These are phyloP conservation scores for Alternaria metachromatica DNA, from an alignment of 2,329 filamentous ascomycete species.

Conservation along the genomic window DNA sequence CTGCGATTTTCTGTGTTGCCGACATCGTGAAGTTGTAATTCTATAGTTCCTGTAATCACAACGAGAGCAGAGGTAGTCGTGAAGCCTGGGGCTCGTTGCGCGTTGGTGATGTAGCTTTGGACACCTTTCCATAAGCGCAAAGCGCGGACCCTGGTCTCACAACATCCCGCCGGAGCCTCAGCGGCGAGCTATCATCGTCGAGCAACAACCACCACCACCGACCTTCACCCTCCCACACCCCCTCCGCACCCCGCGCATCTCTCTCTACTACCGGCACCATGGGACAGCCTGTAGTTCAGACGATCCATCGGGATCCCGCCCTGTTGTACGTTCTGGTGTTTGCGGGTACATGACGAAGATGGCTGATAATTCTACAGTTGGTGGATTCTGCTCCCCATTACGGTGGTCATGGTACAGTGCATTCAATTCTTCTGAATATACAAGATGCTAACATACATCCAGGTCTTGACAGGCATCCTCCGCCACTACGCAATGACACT, in stretches of 20 bases:
- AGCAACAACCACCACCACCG: slow-evolving; percentile 21
- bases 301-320: slow-evolving; percentile 97
- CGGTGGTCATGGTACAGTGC: slow-evolving; percentile 82
- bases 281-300: slow-evolving; percentile 86
- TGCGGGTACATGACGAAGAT: neutral
- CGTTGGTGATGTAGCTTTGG: slow-evolving; percentile 23
- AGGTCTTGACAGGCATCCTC: slow-evolving; percentile 91
- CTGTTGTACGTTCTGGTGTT: slow-evolving; percentile 74
- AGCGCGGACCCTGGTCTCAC: slow-evolving; percentile 39
- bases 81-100: slow-evolving; percentile 13
- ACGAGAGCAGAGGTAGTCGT: neutral
- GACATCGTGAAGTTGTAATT: slow-evolving; percentile 36
- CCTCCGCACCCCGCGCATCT: slow-evolving; percentile 18
- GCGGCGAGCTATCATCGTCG: slow-evolving; percentile 30
- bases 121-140: slow-evolving; percentile 45
- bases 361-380: slow-evolving; percentile 67
- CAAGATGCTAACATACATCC: slow-evolving; percentile 18
- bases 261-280: slow-evolving; percentile 59
- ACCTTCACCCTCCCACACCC: slow-evolving; percentile 15
- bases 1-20: slow-evolving; percentile 61
- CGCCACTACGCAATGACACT: slow-evolving; percentile 96
- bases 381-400: slow-evolving; percentile 98
- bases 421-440: neutral
- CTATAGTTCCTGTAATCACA: neutral
- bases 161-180: slow-evolving; percentile 30